phyloP scores from a whole-genome alignment of 2,329 filamentous ascomycete species.

The Alternaria sp. region DNA sequence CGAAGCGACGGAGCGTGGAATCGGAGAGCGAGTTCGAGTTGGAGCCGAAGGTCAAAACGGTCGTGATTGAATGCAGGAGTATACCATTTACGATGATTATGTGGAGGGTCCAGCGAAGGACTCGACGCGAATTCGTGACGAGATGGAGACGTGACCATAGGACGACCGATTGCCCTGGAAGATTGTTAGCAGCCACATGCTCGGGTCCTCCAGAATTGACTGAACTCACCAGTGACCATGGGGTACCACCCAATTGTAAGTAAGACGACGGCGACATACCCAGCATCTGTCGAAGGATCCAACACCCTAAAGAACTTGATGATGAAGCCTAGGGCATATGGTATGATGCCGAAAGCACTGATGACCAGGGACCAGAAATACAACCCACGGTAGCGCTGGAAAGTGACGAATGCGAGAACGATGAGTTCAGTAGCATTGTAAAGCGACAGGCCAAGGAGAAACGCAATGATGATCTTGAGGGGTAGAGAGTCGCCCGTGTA shows the following conservation, averaged over 20 bases:
- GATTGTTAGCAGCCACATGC: constrained; percentile 4
- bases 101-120: constrained; percentile 60
- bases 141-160: constrained; percentile 70
- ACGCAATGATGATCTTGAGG: constrained; percentile 49
- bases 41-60: constrained; percentile 64
- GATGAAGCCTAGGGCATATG: constrained; percentile 59
- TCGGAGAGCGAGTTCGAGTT: constrained; percentile 49
- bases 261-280: constrained; percentile 55
- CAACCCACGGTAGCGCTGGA: constrained; percentile 57
- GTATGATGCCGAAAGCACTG: constrained; percentile 56
- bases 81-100: constrained; percentile 67
- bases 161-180: constrained; percentile 64
- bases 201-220: neutral
- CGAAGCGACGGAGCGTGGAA: constrained; percentile 38
- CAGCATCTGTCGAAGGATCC: constrained; percentile 33
- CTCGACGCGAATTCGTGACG: constrained; percentile 60
- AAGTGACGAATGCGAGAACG: constrained; percentile 58
- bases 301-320: constrained; percentile 54
- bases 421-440: constrained; percentile 58
- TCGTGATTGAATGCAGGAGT: constrained; percentile 63
- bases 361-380: constrained; percentile 62
- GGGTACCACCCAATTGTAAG: constrained; percentile 64
- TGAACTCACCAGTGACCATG: constrained; percentile 62
- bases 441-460: constrained; percentile 45
- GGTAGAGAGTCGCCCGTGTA: constrained; percentile 45